Evolutionary conservation across 2,329 filamentous ascomycete genomes (phyloP).

Genomic region (Fusarium odoratissimum): DNA sequence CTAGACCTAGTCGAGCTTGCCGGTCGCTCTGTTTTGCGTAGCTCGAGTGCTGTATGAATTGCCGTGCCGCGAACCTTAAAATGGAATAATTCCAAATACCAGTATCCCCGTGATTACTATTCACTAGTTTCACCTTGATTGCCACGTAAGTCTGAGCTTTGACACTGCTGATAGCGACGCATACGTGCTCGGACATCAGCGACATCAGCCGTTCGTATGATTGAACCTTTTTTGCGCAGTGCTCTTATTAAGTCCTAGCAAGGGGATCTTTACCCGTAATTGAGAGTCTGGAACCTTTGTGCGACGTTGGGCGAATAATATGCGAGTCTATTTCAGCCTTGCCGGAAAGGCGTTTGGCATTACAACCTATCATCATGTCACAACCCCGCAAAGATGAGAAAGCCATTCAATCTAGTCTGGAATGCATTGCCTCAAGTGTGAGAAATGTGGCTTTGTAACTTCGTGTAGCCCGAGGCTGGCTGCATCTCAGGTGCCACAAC

Average conservation of each 20-base stretch:
- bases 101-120: neutral
- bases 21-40: no score
- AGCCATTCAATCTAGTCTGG: neutral
- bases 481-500: neutral
- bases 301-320: neutral
- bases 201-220: slow-evolving; percentile 45
- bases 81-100: slow-evolving; percentile 2
- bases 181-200: slow-evolving; percentile 41
- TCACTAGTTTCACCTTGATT: neutral
- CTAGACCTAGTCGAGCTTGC: neutral
- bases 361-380: neutral
- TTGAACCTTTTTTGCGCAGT: slow-evolving; percentile 40
- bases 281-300: neutral
- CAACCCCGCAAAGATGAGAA: neutral
- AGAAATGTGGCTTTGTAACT: slow-evolving; percentile 6
- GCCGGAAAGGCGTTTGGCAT: neutral
- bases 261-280: neutral
- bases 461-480: neutral
- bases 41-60: neutral
- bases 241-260: neutral
- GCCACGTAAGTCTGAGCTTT: neutral
- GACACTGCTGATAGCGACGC: neutral
- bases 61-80: neutral
- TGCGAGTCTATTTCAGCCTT: slow-evolving; percentile 1
- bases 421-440: neutral